Base-by-base conservation (phyloP, 371 early-diverging fungal species). In the Zopfochytrium polystomum region DNA sequence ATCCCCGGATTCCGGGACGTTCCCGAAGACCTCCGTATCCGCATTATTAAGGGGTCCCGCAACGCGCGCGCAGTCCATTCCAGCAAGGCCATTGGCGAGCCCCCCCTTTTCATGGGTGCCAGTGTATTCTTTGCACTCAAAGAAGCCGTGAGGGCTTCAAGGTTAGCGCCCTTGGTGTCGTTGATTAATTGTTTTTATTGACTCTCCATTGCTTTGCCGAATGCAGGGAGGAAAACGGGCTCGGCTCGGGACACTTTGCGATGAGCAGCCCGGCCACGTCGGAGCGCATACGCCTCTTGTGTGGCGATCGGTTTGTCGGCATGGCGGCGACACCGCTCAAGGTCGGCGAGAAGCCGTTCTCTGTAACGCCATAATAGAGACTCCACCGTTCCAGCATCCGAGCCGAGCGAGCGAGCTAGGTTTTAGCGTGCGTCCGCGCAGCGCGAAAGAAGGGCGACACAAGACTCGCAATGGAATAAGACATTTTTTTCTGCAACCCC, bases 51-150 rank as follows among this genome's bases (percentile, higher is more conserved):
- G 63, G 83, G 80, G 32, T 79, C 78, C 1, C 66, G 76, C 7
- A 84, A 88, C 67, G 72, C 70, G 2, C 58, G 85, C 56, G 87
- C 90, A 20, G 80, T 90, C 44, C 85, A 83, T 68, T 82, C 84
- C 47, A 83, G 83, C 52, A 90, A 90, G 78, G 91, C 87, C 47
- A 81, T 90, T 25, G 91, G 91, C 7, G 91, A 90, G 68, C 91
- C 90, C 26, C 91, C 91, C 32, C 66, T 90, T 54, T 89, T 89
- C 76, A 61, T 90, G 55, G 90, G 88, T 9, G 67, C 84, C 0
- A 78, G 84, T 1, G 88, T 87, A 9, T 82, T 81, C 55, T 88
- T 81, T 71, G 90, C 91, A 9, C 78, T 90, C 52, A 72, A 85
- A 0, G 82, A 90, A 29, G 91, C 91, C 0, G 68, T 89, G 23